phyloP scores from a whole-genome alignment of 768 basidiomycete species.

The Suillus subluteus region DNA sequence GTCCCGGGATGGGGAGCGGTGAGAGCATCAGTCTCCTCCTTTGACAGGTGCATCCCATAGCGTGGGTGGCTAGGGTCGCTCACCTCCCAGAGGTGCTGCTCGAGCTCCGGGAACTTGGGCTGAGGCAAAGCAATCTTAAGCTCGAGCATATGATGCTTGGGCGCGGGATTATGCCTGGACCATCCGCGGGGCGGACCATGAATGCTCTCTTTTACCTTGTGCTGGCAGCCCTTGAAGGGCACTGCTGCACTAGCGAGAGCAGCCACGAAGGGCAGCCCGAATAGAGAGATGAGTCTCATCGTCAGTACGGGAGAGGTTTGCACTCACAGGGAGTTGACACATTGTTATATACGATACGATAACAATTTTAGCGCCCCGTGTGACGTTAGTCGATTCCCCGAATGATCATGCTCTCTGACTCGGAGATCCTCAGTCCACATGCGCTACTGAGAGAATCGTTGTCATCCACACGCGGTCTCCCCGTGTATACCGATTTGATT shows the following conservation, averaged over 20 bases:
- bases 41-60: conserved; percentile 63
- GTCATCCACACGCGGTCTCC: too few relatives aligned
- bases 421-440: too few relatives aligned
- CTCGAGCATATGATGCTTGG: conserved; percentile 47
- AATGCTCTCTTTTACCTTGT: conserved; percentile 54
- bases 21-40: conserved; percentile 65
- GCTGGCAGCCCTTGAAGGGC: conserved; percentile 16
- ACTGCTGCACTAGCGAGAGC: conserved; percentile 21
- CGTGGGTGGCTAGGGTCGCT: conserved; percentile 58
- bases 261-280: conserved; percentile 12
- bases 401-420: neutral
- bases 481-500: too few relatives aligned
- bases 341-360: neutral
- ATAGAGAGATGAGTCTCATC: neutral
- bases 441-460: too few relatives aligned
- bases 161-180: conserved; percentile 47
- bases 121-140: conserved; percentile 64
- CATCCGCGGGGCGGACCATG: conserved; percentile 49
- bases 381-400: neutral
- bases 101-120: conserved; percentile 51
- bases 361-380: neutral
- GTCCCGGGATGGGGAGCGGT: conserved; percentile 61
- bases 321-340: neutral
- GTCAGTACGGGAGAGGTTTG: conserved; percentile 21
- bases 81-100: conserved; percentile 57